Conservation (phyloP, 805 yeast genomes). For the Candida tammaniensis region DNA sequence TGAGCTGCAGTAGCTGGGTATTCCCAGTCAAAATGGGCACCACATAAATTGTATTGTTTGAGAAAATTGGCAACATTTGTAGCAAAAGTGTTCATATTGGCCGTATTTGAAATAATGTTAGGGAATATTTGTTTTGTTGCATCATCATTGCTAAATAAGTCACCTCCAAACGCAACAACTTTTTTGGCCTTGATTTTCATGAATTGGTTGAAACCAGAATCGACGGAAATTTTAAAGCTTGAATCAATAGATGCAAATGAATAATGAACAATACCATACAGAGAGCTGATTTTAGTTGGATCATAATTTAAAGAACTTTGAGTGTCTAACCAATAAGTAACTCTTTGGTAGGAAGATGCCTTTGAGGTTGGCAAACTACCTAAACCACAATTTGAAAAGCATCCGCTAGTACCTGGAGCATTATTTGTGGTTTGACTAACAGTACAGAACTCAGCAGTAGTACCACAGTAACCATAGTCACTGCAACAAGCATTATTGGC, state of each 20-base stretch:
- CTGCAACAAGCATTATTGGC: conserved; percentile 19
- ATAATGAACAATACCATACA: conserved; percentile 15
- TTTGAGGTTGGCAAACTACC: conserved; percentile 12
- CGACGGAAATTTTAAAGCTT: conserved; percentile 9
- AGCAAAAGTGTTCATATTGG: conserved; percentile 13
- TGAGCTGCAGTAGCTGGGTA: conserved; percentile 13
- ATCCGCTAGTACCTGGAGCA: conserved; percentile 16
- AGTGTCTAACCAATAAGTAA: conserved; percentile 16
- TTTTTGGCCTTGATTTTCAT: conserved; percentile 11
- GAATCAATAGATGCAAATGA: conserved; percentile 13
- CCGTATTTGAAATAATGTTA: conserved; percentile 7
- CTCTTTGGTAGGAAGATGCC: conserved; percentile 13
- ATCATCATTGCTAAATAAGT: conserved; percentile 14
- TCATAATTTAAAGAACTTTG: conserved; percentile 8
- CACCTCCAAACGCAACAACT: conserved; percentile 17
- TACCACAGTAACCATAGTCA: conserved; percentile 15
- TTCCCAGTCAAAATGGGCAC: conserved; percentile 21
- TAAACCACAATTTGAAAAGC: conserved; percentile 17
- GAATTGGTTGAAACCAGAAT: conserved; percentile 9
- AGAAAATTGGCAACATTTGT: conserved; percentile 12
- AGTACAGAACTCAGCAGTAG: conserved; percentile 13
- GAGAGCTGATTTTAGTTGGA: conserved; percentile 9
- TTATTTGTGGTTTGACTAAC: conserved; percentile 10
- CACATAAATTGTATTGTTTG: conserved; percentile 13
- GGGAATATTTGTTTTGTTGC: conserved; percentile 12